Evolutionary conservation across 768 basidiomycete genomes (phyloP), one percentile per base, ranked within the genome.

Genomic region (Suillus fuscotomentosus): DNA sequence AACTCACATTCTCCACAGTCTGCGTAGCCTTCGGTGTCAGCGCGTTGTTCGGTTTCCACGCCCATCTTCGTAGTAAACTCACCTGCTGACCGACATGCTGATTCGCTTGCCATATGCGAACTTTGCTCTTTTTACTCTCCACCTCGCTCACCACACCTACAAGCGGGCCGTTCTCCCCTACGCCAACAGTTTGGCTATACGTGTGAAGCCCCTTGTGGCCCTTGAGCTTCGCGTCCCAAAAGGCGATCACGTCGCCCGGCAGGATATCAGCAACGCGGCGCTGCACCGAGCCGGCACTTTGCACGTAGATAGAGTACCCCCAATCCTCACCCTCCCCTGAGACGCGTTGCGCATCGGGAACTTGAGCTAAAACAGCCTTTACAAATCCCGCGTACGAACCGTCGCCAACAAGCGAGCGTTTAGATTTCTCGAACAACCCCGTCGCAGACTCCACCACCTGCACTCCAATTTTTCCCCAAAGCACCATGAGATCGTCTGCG

Each of bases 61-160:
- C 67, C 67, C 75, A 71, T 71, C 59, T 48, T 65, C 68, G 65
- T 64, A 68, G 66, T 61, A 60, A 43, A 80, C 85, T 66, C 66
- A 90, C 91, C 85, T 92, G 90, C 68, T 88, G 91, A 56, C 91
- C 88, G 70, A 91, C 90, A 70, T 90, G 91, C 72, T 91, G 88
- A 74, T 93, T 95, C 61, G 94, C 94, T 74, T 96, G 93, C 74
- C 89, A 89, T 51, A 92, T 87, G 73, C 83, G 84, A 61, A 95
- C 80, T 80, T 97, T 97, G 65, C 84, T 85, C 81, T 95, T 96
- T 85, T 92, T 95, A 45, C 78, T 76, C 69, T 97, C 95, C 73
- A 89, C 91, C 72, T 96, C 95, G 56, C 82, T 83, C 61, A 96
- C 85, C 53, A 97, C 79, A 10, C 89, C 95, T 42, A 92, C 79